Evolutionary conservation across 495 filamentous ascomycete species (phyloP).

Genomic region (Penicillium argentinense): DNA sequence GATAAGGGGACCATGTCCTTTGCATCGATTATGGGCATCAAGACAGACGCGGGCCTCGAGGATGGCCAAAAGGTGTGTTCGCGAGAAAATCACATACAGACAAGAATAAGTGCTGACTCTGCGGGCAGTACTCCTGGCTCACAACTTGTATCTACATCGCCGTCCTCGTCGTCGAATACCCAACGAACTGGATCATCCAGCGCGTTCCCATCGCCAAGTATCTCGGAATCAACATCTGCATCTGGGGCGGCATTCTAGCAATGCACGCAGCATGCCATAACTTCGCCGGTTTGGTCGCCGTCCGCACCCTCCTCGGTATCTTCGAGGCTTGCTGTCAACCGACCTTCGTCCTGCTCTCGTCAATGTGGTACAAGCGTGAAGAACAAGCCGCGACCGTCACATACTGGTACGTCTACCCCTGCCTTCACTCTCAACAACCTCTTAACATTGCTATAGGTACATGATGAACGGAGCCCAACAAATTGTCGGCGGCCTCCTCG

Average conservation of each 20-base stretch:
- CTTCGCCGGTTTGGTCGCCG: constrained; percentile 55
- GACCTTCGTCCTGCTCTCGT: constrained; percentile 55
- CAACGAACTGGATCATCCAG: constrained; percentile 59
- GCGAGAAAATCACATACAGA: too few species aligned
- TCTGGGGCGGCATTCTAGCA: constrained; percentile 59
- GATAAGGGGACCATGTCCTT: constrained; percentile 72
- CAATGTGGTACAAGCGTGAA: constrained; percentile 73
- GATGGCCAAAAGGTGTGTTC: constrained; percentile 49
- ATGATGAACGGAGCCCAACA: constrained; percentile 66
- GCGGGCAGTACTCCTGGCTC: constrained; percentile 56
- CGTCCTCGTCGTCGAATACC: constrained; percentile 55
- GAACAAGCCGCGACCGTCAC: constrained; percentile 65
- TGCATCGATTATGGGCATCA: constrained; percentile 68
- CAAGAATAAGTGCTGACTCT: too few species aligned
- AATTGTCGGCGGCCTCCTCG: constrained; percentile 54
- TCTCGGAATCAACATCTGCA: constrained; percentile 58
- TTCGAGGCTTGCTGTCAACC: constrained; percentile 70
- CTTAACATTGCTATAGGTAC: constrained; percentile 39
- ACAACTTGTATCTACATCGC: constrained; percentile 55
- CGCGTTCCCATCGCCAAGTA: constrained; percentile 62
- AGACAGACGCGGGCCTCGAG: constrained; percentile 50
- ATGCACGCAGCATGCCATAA: constrained; percentile 57
- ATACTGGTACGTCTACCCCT: constrained; percentile 53
- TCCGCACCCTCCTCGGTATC: constrained; percentile 63
- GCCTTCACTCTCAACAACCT: neutral